Evolutionary conservation across 2,329 filamentous ascomycete species (phyloP).

Genomic region (Cadophora gregata): DNA sequence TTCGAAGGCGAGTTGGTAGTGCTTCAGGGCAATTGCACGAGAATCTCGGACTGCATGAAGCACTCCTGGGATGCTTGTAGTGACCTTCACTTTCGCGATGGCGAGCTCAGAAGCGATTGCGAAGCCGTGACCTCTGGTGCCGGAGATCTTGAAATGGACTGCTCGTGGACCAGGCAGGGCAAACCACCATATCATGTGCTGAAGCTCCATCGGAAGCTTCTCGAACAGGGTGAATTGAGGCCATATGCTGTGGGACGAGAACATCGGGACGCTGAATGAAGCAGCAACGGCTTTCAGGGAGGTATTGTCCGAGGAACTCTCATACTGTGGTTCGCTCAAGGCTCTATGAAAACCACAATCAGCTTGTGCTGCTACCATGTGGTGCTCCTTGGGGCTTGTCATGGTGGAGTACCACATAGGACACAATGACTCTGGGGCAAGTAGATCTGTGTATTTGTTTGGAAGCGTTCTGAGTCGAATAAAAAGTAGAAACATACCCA

Average conservation of each 20-base stretch:
- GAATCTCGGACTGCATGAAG: neutral
- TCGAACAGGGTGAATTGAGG: neutral
- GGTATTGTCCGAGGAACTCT: neutral
- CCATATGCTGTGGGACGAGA: neutral
- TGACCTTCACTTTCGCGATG: neutral
- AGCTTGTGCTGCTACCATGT: too few relatives aligned
- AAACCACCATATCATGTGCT: neutral
- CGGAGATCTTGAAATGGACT: neutral
- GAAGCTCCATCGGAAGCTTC: neutral
- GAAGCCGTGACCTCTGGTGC: neutral
- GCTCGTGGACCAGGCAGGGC: conserved; percentile 4
- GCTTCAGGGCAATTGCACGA: neutral
- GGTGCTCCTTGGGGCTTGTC: too few relatives aligned
- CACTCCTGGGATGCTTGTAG: neutral
- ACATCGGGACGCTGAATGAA: neutral
- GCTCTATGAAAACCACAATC: too few relatives aligned
- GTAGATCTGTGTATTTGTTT: too few relatives aligned
- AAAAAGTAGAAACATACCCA: too few relatives aligned
- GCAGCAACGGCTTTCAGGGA: neutral
- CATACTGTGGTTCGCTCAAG: too few relatives aligned
- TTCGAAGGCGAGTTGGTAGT: neutral
- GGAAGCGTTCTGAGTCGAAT: too few relatives aligned
- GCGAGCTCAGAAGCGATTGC: neutral
- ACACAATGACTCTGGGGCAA: too few relatives aligned
- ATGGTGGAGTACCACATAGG: too few relatives aligned